Evolutionary conservation across 345 rosid species (phyloP).

Genomic region (Syzygium jambos): DNA sequence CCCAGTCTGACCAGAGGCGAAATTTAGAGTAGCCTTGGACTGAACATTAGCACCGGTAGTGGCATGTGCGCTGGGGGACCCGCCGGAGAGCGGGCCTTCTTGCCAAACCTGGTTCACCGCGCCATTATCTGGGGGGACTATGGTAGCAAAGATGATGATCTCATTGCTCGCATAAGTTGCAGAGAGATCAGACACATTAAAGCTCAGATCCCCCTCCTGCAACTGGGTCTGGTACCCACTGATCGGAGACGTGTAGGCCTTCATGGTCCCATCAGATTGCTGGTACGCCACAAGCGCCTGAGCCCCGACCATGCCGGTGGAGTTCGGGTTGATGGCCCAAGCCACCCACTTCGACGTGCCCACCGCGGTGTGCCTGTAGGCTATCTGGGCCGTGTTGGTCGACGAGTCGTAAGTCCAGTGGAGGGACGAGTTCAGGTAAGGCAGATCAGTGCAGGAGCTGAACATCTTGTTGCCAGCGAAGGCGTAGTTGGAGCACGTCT

Average conservation of each 20-base stretch:
- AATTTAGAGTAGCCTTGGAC: conserved; percentile 51
- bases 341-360: conserved; percentile 58
- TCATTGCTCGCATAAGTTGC: conserved; percentile 49
- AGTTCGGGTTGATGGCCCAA: conserved; percentile 84
- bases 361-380: conserved; percentile 56
- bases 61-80: conserved; percentile 27
- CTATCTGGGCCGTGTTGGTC: conserved; percentile 45
- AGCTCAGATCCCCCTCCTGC: conserved; percentile 48
- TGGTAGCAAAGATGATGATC: conserved; percentile 60
- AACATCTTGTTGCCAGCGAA: conserved; percentile 57
- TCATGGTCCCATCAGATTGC: conserved; percentile 43
- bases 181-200: conserved; percentile 47
- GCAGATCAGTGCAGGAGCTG: conserved; percentile 64
- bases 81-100: conserved; percentile 52
- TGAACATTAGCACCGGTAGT: conserved; percentile 46
- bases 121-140: conserved; percentile 27
- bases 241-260: conserved; percentile 62
- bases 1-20: conserved; percentile 44
- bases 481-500: conserved; percentile 45
- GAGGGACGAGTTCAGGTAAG: conserved; percentile 59
- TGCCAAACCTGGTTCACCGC: conserved; percentile 81
- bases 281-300: conserved; percentile 80
- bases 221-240: conserved; percentile 36
- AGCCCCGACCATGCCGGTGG: conserved; percentile 63
- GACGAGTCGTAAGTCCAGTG: conserved; percentile 62